Evolutionary conservation across 805 yeast genomes (phyloP).

Genomic region (Candida vaughaniae): DNA sequence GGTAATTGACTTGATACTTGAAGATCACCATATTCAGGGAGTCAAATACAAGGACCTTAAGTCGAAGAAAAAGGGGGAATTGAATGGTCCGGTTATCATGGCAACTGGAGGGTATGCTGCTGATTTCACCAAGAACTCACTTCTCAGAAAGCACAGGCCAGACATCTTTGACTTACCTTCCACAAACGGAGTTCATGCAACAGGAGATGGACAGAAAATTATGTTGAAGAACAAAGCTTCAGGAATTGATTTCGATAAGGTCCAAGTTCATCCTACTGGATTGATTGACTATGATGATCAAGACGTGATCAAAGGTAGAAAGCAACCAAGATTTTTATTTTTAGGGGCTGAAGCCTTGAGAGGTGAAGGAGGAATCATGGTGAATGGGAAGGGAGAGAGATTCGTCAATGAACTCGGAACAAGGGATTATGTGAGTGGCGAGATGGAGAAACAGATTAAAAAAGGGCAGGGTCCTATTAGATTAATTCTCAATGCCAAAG

Average conservation of each 20-base stretch:
- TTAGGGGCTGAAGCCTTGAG: slow-evolving; percentile 66
- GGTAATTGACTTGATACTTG: slow-evolving; percentile 41
- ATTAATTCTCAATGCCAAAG: slow-evolving; percentile 47
- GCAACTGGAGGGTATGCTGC: slow-evolving; percentile 72
- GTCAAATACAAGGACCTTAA: slow-evolving; percentile 34
- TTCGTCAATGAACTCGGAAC: slow-evolving; percentile 62
- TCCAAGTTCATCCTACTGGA: slow-evolving; percentile 71
- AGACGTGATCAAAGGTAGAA: slow-evolving; percentile 41
- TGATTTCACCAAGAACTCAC: slow-evolving; percentile 52
- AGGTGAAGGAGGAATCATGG: slow-evolving; percentile 64
- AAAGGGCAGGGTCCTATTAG: slow-evolving; percentile 47
- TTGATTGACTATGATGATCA: slow-evolving; percentile 48
- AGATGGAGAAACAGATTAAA: slow-evolving; percentile 46
- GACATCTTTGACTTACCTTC: slow-evolving; percentile 56
- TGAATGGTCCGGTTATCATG: slow-evolving; percentile 58
- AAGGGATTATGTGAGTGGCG: slow-evolving; percentile 59
- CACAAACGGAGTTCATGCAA: slow-evolving; percentile 61
- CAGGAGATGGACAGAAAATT: slow-evolving; percentile 63
- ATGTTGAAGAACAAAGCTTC: slow-evolving; percentile 50
- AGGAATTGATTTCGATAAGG: slow-evolving; percentile 62
- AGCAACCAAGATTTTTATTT: slow-evolving; percentile 49
- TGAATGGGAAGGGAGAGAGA: slow-evolving; percentile 51
- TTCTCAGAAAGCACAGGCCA: slow-evolving; percentile 56
- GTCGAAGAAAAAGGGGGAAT: slow-evolving; percentile 28
- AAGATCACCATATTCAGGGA: slow-evolving; percentile 22